Evolutionary conservation across 805 yeast species (phyloP).

Genomic region (Metschnikowia arizonensis): DNA sequence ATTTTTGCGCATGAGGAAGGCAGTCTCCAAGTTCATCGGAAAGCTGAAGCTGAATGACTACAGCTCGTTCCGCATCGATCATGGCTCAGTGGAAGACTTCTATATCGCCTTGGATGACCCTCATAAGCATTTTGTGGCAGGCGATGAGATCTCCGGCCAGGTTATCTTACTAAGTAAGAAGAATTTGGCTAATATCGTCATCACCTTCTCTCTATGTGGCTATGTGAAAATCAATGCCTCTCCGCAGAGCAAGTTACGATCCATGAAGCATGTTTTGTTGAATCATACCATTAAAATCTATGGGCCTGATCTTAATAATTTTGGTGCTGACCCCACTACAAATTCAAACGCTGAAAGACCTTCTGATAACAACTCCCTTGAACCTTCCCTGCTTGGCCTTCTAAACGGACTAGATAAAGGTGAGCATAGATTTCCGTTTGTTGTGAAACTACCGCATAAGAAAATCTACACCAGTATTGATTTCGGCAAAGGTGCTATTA

Average conservation of each 20-base stretch:
- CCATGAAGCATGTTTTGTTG: constrained; percentile 50
- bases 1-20: constrained; percentile 43
- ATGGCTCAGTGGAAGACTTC: constrained; percentile 54
- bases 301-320: constrained; percentile 32
- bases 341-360: too few species aligned
- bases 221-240: constrained; percentile 51
- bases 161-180: constrained; percentile 53
- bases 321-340: constrained; percentile 2
- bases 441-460: constrained; percentile 72
- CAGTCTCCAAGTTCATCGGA: constrained; percentile 43
- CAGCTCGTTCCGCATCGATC: constrained; percentile 27
- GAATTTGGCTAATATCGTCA: constrained; percentile 50
- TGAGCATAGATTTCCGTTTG: constrained; percentile 84
- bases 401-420: constrained; percentile 64
- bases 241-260: constrained; percentile 50
- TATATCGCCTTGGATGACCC: constrained; percentile 70
- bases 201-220: constrained; percentile 54
- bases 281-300: constrained; percentile 57
- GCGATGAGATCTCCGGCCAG: constrained; percentile 67
- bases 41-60: constrained; percentile 11
- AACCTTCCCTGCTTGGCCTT: constrained; percentile 11
- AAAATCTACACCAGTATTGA: constrained; percentile 70
- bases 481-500: constrained; percentile 82
- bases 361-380: neutral
- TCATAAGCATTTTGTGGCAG: constrained; percentile 74